Conservation (phyloP, 306 rosid species). For the Quercus robur region DNA sequence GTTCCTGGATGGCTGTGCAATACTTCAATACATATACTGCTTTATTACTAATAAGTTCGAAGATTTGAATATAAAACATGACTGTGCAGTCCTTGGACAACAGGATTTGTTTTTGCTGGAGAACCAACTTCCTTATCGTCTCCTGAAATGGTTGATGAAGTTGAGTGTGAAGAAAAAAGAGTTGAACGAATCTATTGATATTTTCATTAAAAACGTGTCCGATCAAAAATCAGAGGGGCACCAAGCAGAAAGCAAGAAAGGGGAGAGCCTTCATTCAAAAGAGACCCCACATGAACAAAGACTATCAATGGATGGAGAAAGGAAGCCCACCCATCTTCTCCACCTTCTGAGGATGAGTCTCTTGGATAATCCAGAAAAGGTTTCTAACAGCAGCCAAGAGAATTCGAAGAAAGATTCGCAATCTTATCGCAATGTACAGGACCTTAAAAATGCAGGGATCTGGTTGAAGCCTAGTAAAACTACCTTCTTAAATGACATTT, state of each 20-base stretch:
- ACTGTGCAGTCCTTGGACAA: background rate
- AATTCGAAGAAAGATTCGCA: background rate
- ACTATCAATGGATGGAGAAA: background rate
- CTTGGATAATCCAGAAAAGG: background rate
- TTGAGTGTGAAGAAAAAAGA: background rate
- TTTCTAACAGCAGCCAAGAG: background rate
- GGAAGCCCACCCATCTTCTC: conserved; percentile 8
- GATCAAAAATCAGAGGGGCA: too few species aligned
- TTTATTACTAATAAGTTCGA: fast-evolving
- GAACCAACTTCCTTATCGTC: conserved; percentile 20
- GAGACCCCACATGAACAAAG: too few species aligned
- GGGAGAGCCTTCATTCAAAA: too few species aligned
- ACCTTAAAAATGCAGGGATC: conserved; percentile 19
- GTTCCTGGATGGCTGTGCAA: conserved; percentile 22
- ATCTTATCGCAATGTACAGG: conserved; percentile 12
- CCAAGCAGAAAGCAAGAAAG: too few species aligned
- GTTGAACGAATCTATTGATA: background rate
- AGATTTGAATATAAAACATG: background rate
- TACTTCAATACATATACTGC: background rate
- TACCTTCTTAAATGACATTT: background rate
- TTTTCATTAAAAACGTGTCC: background rate
- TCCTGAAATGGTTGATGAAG: conserved; percentile 11
- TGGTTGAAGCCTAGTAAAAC: background rate
- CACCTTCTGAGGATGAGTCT: background rate
- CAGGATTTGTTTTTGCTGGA: conserved; percentile 24